Evolutionary conservation across 345 rosid species (phyloP), one percentile per base, ranked within the genome.

Genomic region (Eucalyptus viminalis): DNA sequence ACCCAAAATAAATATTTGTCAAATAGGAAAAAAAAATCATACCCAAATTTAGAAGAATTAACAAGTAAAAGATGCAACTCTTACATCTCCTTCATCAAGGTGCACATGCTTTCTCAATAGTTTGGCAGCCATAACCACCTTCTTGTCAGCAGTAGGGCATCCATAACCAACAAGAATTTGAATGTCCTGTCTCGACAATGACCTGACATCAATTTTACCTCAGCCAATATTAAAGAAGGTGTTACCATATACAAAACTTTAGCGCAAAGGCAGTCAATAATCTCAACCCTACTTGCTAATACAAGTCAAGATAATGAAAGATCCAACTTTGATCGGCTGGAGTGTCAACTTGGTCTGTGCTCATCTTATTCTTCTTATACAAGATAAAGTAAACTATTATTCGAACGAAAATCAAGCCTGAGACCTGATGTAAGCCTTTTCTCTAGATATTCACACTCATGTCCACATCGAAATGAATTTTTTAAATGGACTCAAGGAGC

Each of bases 41-140:
- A 87, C 54, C 50, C 54, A 86, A 49, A 88, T 65, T 62, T 43
- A 27, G 58, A n/a, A 51, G 40, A 49, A 53, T 40, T 62, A 76
- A 21, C 27, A 37, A 86, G 76, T 58, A 45, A 86, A 34, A 49
- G 65, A 91, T 76, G 47, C 27, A 90, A 88, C 86, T 91, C 99
- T 94, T 92, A 98, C 99, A 95, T 98, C 99, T 92, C 99, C 99
- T 98, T 98, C 99, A 91, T 98, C 97, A 37, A 98, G 96, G 94
- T 96, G 99, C 67, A 92, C 96, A 91, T 92, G 97, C 94, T 98
- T 98, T 93, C 99, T 94, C 90, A 97, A 88, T 58, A 97, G 93
- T 87, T 98, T 97, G 16, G 97, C 96, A 6, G 99, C 97, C 93
- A 96, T 95, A 86, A 94, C 96, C 91, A 97, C 97, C 92, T 94